Evolutionary conservation across 768 basidiomycete genomes (phyloP).

Genomic region (Roridomyces roridus): DNA sequence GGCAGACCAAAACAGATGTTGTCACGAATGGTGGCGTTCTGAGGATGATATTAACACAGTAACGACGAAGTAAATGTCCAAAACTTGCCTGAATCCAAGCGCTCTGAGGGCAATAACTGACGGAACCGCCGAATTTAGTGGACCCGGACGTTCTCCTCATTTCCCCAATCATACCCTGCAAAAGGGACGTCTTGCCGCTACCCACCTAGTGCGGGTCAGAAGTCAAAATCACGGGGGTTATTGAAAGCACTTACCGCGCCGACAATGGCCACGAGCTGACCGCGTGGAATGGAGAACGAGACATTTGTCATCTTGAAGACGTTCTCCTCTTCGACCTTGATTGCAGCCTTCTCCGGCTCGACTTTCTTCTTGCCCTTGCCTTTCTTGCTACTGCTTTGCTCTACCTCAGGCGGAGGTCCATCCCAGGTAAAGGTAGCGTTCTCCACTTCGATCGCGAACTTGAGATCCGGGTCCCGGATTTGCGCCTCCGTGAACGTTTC

Average conservation of each 20-base stretch:
- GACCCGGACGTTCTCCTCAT: conserved; percentile 76
- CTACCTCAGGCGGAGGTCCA: conserved; percentile 62
- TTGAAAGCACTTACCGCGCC: conserved; percentile 53
- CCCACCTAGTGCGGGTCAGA: conserved; percentile 47
- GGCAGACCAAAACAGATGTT: conserved; percentile 89
- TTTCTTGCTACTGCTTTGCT: conserved; percentile 44
- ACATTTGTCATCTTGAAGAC: conserved; percentile 72
- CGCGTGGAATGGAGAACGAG: conserved; percentile 71
- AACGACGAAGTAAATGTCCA: background rate
- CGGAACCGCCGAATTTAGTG: conserved; percentile 74
- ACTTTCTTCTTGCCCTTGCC: conserved; percentile 18
- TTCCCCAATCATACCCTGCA: conserved; percentile 82
- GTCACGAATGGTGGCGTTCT: conserved; percentile 87
- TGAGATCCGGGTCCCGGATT: conserved; percentile 56
- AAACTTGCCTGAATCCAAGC: conserved; percentile 84
- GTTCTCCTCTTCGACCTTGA: conserved; percentile 43
- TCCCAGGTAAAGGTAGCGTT: conserved; percentile 90
- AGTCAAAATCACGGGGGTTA: background rate
- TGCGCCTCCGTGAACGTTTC: conserved; percentile 72
- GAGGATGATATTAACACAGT: background rate
- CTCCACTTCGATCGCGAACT: conserved; percentile 70
- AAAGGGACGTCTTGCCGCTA: conserved; percentile 68
- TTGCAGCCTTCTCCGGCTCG: conserved; percentile 18
- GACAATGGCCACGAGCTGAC: conserved; percentile 84
- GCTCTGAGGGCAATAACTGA: conserved; percentile 85